Conservation (phyloP, 2,329 filamentous ascomycete species). For the Shiraia sp. region DNA sequence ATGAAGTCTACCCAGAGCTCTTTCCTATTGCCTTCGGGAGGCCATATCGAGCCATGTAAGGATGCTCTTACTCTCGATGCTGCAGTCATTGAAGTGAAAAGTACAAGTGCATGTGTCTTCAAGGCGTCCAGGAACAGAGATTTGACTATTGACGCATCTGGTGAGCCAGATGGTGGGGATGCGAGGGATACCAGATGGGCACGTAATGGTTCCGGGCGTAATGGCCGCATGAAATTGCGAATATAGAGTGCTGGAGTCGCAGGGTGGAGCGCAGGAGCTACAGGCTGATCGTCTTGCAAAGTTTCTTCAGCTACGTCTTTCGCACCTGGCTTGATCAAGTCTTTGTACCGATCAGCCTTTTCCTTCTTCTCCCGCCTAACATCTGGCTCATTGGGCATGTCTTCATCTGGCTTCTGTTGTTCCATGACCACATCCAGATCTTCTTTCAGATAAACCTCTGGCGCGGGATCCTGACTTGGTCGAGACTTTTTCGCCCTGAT, state of each 20-base stretch:
- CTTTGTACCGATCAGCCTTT: conserved; percentile 40
- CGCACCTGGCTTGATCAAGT: conserved; percentile 29
- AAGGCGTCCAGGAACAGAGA: conserved; percentile 82
- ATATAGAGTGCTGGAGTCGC: conserved; percentile 70
- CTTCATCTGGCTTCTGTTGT: conserved; percentile 25
- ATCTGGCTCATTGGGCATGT: conserved; percentile 10
- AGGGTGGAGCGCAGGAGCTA: conserved; percentile 46
- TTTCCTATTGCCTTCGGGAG: conserved; percentile 82
- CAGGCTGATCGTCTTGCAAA: conserved; percentile 34
- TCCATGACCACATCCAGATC: conserved; percentile 38
- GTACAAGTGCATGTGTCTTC: conserved; percentile 83
- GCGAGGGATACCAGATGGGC: conserved; percentile 73
- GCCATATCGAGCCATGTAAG: conserved; percentile 82
- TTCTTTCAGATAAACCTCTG: conserved; percentile 35
- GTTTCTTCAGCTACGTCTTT: conserved; percentile 15
- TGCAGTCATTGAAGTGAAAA: conserved; percentile 69
- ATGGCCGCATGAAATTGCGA: conserved; percentile 83
- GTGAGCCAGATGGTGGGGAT: conserved; percentile 56
- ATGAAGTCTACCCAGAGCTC: conserved; percentile 88
- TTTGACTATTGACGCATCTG: conserved; percentile 60
- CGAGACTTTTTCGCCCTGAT: conserved; percentile 51
- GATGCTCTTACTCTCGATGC: conserved; percentile 76
- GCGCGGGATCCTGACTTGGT: conserved; percentile 38
- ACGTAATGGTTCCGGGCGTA: conserved; percentile 69
- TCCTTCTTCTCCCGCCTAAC: conserved; percentile 29